These are phyloP conservation scores for Kurtzmaniella natalensis DNA, from an alignment of 1,139 yeast genomes.

Conservation along the genomic window DNA sequence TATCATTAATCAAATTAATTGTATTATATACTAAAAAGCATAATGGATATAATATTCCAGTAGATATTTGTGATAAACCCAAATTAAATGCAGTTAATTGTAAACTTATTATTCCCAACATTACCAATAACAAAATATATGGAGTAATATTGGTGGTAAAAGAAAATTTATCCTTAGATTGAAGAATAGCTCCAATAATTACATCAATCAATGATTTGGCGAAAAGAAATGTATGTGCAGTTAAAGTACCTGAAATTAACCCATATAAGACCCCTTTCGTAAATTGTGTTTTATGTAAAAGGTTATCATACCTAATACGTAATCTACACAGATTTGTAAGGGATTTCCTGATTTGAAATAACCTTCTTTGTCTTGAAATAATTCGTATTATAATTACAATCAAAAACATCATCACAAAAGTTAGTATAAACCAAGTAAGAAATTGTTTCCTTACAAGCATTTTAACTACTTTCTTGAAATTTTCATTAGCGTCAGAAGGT, in stretches of 20 bases:
- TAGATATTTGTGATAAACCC: slow-evolving; percentile 68
- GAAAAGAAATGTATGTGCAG: slow-evolving; percentile 80
- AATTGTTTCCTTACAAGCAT: slow-evolving; percentile 27
- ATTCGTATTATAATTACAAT: slow-evolving; percentile 22
- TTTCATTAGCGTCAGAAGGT: slow-evolving; percentile 17
- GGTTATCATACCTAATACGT: slow-evolving; percentile 1
- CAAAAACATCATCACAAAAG: slow-evolving; percentile 26
- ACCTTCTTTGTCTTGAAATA: slow-evolving; percentile 11
- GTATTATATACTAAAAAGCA: slow-evolving; percentile 83
- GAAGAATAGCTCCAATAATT: slow-evolving; percentile 41
- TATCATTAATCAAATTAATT: slow-evolving; percentile 67
- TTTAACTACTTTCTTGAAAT: slow-evolving; percentile 23
- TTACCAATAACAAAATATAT: slow-evolving; percentile 51
- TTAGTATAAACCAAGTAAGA: slow-evolving; percentile 35
- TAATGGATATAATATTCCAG: slow-evolving; percentile 78
- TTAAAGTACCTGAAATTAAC: slow-evolving; percentile 67
- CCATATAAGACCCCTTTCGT: slow-evolving; percentile 62
- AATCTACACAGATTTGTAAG: slow-evolving; percentile 1
- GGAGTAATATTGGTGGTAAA: slow-evolving; percentile 25
- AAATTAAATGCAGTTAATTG: slow-evolving; percentile 73
- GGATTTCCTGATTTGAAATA: slow-evolving; percentile 11
- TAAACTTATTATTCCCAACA: slow-evolving; percentile 65
- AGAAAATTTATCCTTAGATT: slow-evolving; percentile 15
- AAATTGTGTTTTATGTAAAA: slow-evolving; percentile 21
- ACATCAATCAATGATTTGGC: slow-evolving; percentile 83